Base-by-base conservation (phyloP, 495 filamentous ascomycete species). In the Penicillium riverlandense region DNA sequence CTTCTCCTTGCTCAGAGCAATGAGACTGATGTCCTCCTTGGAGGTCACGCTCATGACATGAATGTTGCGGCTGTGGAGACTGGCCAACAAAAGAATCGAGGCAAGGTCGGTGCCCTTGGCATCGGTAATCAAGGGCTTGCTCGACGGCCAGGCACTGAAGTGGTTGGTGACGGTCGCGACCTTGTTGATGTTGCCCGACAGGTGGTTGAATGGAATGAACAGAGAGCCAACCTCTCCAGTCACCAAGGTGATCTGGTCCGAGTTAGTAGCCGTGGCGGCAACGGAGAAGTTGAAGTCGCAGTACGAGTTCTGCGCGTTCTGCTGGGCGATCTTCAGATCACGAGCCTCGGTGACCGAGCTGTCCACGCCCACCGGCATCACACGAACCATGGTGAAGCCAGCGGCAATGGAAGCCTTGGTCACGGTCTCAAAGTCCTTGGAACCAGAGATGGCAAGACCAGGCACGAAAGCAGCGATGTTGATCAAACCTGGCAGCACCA, bases 281-380 rank as follows among this genome's bases (percentile, higher is more conserved):
- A 92, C 81, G 38, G 87, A 91, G 63, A 91, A 80, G 70, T 92
- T 92, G 72, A 82, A 92, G 63, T 92, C 87, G 53, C 85, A 90
- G 61, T 76, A 82, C 2, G 78, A 78, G 22, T 77, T 69, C 57
- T 82, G 81, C 47, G 78, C 83, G 56, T 84, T 90, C 54, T 79
- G 74, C 62, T 90, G 84, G n/a, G 85, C 87, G 40, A 79, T 70
- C 62, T 86, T 84, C 48, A 92, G 59, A 11, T 84, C 77, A 44
- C 77, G 75, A 32, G 84, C 76, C 58, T 90, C 82, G 11, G 82
- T 86, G 46, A 92, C 76, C 11, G 82, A 84, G 40, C 75, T 78
- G 34, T 87, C 79, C 33, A 85, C 62, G 42, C 85, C 86, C 14
- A 90, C 70, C 16, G 87, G 87, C 76, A 92, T 83, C 13, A 90